phyloP scores from a whole-genome alignment of 192 early-diverging fungal genomes.

The Powellomyces hirtus region DNA sequence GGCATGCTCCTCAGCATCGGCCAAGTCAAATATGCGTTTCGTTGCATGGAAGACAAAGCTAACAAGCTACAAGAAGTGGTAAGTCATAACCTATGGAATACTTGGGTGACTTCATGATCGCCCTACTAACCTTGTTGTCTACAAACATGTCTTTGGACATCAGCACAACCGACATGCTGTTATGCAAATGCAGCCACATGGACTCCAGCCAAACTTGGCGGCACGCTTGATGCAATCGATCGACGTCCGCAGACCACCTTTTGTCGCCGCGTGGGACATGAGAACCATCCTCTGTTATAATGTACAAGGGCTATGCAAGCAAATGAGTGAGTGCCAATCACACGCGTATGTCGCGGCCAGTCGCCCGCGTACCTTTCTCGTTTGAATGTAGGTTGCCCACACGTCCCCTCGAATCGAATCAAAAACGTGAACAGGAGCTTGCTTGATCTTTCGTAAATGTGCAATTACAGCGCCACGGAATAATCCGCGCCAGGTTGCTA shows the following conservation, averaged over 20 bases:
- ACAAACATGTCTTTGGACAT: constrained; percentile 26
- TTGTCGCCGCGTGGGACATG: not conserved
- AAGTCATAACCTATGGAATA: not conserved
- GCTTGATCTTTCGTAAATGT: not conserved
- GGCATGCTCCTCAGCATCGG: not conserved
- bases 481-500: not conserved
- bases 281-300: constrained; percentile 23
- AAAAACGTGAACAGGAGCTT: constrained; percentile 4
- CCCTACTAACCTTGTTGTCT: constrained; percentile 20
- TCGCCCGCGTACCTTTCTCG: not conserved
- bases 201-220: constrained; percentile 9
- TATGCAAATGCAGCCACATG: constrained; percentile 10
- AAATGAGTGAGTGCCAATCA: not conserved
- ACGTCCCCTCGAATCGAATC: not conserved
- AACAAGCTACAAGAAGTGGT: constrained; percentile 8
- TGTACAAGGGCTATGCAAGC: constrained; percentile 14
- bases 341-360: not conserved
- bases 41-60: constrained; percentile 9
- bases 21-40: not conserved
- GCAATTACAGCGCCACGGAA: constrained; percentile 4
- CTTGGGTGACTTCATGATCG: too few relatives aligned
- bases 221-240: constrained; percentile 7
- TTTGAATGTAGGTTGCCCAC: constrained; percentile 2
- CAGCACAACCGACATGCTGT: constrained; percentile 7
- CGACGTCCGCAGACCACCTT: not conserved